These are phyloP conservation scores for Yarrowia sp. DNA, from an alignment of 805 yeast genomes.

Conservation along the genomic window DNA sequence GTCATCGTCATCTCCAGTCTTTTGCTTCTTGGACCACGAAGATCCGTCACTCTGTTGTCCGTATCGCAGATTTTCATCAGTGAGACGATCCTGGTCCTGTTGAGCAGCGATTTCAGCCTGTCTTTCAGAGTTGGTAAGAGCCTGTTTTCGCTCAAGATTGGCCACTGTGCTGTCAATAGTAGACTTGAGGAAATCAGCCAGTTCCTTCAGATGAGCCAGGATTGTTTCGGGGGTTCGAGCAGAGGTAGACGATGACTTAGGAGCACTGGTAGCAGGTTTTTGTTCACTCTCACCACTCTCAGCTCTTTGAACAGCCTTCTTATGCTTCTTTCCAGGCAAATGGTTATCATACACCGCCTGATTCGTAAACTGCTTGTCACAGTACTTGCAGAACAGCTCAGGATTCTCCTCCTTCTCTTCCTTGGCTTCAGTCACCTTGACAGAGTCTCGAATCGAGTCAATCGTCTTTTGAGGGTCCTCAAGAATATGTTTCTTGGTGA, in stretches of 20 bases:
- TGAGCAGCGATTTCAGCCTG: conserved; percentile 59
- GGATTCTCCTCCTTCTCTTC: not conserved
- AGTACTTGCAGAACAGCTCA: conserved; percentile 63
- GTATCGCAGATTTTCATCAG: conserved; percentile 33
- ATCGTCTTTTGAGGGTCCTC: conserved; percentile 39
- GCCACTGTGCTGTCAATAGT: conserved; percentile 47
- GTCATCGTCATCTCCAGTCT: conserved; percentile 46
- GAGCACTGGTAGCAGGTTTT: not conserved
- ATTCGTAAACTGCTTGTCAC: conserved; percentile 69
- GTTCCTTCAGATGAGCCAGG: conserved; percentile 51
- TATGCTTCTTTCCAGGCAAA: conserved; percentile 76
- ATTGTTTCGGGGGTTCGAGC: conserved; percentile 42
- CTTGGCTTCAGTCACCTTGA: not conserved
- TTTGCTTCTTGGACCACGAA: conserved; percentile 8
- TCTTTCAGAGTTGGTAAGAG: conserved; percentile 75
- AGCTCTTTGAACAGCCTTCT: conserved; percentile 53
- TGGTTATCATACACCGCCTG: conserved; percentile 72
- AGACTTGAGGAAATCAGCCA: conserved; percentile 52
- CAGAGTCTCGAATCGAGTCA: conserved; percentile 40
- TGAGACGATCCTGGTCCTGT: conserved; percentile 17
- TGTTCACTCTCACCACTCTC: conserved; percentile 1
- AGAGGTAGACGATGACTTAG: not conserved
- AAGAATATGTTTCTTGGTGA: conserved; percentile 48
- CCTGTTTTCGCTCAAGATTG: conserved; percentile 62
- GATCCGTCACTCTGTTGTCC: conserved; percentile 40